Percentiles rank a stretch among this genome's conserved stretches.
These are phyloP conservation scores for Annulohypoxylon bovei DNA, from an alignment of 495 filamentous ascomycete genomes.

Conservation along the genomic window DNA sequence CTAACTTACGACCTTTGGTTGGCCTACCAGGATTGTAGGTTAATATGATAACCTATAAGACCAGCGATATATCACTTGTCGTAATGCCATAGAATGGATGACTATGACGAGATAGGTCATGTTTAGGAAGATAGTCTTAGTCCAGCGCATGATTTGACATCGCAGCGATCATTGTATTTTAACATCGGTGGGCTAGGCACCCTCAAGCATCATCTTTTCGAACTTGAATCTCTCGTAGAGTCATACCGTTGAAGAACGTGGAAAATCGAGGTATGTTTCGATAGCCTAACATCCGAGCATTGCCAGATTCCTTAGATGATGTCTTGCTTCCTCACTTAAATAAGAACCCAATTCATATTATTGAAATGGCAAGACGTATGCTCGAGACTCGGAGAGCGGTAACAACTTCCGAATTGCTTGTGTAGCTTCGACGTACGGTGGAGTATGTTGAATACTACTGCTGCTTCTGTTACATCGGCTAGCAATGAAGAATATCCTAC, in stretches of 20 bases:
- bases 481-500: slow-evolving; percentile 28
- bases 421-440: slow-evolving; percentile 1
- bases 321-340: slow-evolving; percentile 5
- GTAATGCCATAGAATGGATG: too few species aligned
- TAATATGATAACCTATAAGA: too few species aligned
- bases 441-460: slow-evolving; percentile 1
- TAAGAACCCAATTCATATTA: slow-evolving; percentile 8
- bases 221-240: background rate
- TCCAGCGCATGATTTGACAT: too few species aligned
- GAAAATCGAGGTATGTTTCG: background rate
- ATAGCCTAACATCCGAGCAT: background rate
- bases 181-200: background rate
- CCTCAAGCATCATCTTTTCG: too few species aligned
- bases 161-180: background rate
- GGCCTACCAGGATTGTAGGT: too few species aligned
- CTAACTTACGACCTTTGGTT: too few species aligned
- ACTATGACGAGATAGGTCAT: too few species aligned
- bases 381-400: background rate
- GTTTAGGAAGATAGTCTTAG: too few species aligned
- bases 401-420: slow-evolving; percentile 22
- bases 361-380: background rate
- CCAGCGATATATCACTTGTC: too few species aligned
- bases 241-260: slow-evolving; percentile 6
- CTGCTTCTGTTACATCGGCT: slow-evolving; percentile 26
- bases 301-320: background rate